phyloP scores from a whole-genome alignment of 2,329 filamentous ascomycete species.

The Dactylonectria macrodidyma region DNA sequence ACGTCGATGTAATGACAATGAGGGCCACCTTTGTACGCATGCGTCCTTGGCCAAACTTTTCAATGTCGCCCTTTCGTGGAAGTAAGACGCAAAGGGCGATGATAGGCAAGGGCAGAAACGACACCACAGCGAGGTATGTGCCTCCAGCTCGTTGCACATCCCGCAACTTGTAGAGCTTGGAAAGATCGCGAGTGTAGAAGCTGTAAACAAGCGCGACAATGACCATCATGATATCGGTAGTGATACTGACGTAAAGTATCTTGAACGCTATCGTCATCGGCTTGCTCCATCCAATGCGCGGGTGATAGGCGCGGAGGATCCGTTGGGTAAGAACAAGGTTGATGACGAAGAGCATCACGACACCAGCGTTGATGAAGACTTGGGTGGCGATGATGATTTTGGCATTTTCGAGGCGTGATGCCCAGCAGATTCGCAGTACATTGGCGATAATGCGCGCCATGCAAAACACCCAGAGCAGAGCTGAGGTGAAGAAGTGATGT shows the following conservation, averaged over 20 bases:
- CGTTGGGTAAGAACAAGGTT: constrained; percentile 84
- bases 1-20: constrained; percentile 67
- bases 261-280: constrained; percentile 67
- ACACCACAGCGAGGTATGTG: constrained; percentile 70
- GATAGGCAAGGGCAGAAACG: constrained; percentile 73
- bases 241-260: constrained; percentile 70
- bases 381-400: constrained; percentile 69
- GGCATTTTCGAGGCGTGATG: constrained; percentile 55
- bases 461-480: constrained; percentile 69
- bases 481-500: constrained; percentile 72
- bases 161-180: constrained; percentile 66
- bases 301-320: constrained; percentile 79
- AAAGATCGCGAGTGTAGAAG: constrained; percentile 73
- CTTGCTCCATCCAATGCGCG: constrained; percentile 77
- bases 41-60: constrained; percentile 70
- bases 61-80: constrained; percentile 59
- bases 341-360: constrained; percentile 80
- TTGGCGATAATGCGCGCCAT: constrained; percentile 67
- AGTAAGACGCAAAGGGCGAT: constrained; percentile 65
- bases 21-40: constrained; percentile 76
- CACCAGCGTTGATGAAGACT: constrained; percentile 80
- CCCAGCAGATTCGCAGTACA: constrained; percentile 66
- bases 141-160: constrained; percentile 76
- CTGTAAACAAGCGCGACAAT: constrained; percentile 74
- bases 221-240: constrained; percentile 73